Evolutionary conservation across 345 rosid species (phyloP).

Genomic region (Gossypioides kirkii): DNA sequence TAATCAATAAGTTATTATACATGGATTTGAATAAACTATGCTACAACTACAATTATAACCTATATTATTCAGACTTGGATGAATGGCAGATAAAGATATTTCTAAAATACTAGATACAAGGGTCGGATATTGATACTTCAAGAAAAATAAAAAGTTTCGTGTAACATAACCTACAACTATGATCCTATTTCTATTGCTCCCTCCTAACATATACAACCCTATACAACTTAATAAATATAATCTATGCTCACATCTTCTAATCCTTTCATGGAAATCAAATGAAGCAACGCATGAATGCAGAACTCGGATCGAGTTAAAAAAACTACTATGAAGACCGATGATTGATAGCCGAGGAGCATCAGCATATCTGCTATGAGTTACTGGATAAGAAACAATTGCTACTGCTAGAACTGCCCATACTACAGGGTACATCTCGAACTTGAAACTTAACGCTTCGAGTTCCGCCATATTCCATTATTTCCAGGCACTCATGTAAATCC

Average conservation of each 20-base stretch:
- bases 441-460: slow-evolving; percentile 56
- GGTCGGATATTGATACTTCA: background rate
- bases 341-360: background rate
- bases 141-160: background rate
- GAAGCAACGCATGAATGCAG: background rate
- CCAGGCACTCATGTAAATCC: slow-evolving; percentile 81
- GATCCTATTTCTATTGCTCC: slow-evolving; percentile 1
- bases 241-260: background rate
- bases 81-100: background rate
- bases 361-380: slow-evolving; percentile 18
- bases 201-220: background rate
- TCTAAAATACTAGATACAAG: too few species aligned
- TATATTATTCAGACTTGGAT: background rate
- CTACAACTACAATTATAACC: background rate
- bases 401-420: slow-evolving; percentile 59
- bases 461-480: slow-evolving; percentile 54
- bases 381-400: slow-evolving; percentile 49
- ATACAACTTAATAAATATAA: background rate
- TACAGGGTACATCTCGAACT: slow-evolving; percentile 48
- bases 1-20: background rate
- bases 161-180: background rate
- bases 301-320: background rate
- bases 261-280: background rate
- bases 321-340: background rate
- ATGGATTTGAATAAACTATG: slow-evolving; percentile 7